Evolutionary conservation across 2,329 filamentous ascomycete species (phyloP), one percentile per base, ranked within the genome.

Genomic region (Colletotrichum echinochloae): DNA sequence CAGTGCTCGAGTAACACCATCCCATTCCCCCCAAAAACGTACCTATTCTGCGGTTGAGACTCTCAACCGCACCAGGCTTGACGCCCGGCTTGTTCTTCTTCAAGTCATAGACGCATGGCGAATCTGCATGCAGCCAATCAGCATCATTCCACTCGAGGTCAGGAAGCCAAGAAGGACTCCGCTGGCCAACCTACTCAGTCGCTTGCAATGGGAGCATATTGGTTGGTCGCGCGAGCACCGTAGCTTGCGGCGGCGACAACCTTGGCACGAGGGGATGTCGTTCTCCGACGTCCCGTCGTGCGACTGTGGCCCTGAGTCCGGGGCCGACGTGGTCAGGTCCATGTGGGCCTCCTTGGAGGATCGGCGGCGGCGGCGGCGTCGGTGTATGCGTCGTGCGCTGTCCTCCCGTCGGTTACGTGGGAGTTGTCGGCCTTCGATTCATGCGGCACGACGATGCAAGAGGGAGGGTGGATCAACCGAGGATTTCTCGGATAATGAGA

Each of bases 211-310:
- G 2, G 75, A 73, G 65, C 79, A 81, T 9, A 72, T 63, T n/a
- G 79, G 79, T 48, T 75, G 73, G 52, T 81, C 78, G 28, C 78
- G 74, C n/a, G 77, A 79, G 71, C 79, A 81, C 60, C 74, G 76
- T 44, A 81, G 74, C 73, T 81, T 81, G 8, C 78, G 75, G 59
- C 72, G 75, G 33, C 79, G 75, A 57, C 79, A 81, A 4, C 77
- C 76, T 60, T 79, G 75, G 70, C 79, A 81, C 3, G 79, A 78
- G 5, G 77, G 76, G 3, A 74, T 60, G 37, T 75, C 74, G 44
- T 44, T 57, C 28, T 74, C 73, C 14, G 60, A 59, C 39, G 61
- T 33, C 44, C 30, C 60, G n/a, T 73, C 71, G 5, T 54, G 52
- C 18, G 68, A 57, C 9, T 70, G 63, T 14, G 49, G 37, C 33